Evolutionary conservation across 352 stramenopile genomes (phyloP).

Genomic region (Globisporangium splendens): DNA sequence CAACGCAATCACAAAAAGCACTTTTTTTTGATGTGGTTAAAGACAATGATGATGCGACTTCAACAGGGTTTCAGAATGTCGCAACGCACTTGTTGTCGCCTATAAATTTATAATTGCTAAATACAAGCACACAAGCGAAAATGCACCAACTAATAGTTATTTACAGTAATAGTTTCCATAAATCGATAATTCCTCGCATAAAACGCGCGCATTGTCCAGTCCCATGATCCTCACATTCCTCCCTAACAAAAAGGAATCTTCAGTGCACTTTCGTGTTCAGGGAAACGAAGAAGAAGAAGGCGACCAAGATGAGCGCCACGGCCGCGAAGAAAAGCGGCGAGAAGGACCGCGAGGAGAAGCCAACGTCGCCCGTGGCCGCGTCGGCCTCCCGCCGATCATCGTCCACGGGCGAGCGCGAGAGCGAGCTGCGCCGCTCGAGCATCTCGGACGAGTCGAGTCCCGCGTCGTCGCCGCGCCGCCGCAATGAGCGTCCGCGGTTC

Average conservation of each 20-base stretch:
- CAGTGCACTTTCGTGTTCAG: slow-evolving; percentile 1
- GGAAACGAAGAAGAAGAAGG: neutral
- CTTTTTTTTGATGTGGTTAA: too few relatives aligned
- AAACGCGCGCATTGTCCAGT: neutral
- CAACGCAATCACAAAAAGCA: too few relatives aligned
- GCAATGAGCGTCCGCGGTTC: slow-evolving; percentile 60
- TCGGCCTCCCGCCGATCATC: neutral
- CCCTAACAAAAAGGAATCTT: neutral
- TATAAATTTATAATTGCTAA: too few relatives aligned
- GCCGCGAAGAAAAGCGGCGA: neutral
- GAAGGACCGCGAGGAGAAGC: slow-evolving; percentile 2
- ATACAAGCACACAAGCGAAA: too few relatives aligned
- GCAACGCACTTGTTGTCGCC: too few relatives aligned
- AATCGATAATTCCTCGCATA: neutral
- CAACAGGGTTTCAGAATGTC: too few relatives aligned
- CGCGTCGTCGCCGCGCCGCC: slow-evolving; percentile 43
- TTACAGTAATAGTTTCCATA: neutral
- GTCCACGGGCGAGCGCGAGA: neutral
- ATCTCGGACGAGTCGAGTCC: slow-evolving; percentile 59
- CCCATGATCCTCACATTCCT: neutral
- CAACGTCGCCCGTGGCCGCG: slow-evolving; percentile 10
- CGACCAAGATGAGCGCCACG: slow-evolving; percentile 6
- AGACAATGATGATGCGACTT: too few relatives aligned
- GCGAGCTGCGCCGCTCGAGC: slow-evolving; percentile 11
- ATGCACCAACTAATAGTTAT: too few relatives aligned